Percentiles rank a stretch among this genome's conserved stretches.
Conservation (phyloP, 1,284 basidiomycete genomes). For the Flammula alnicola region DNA sequence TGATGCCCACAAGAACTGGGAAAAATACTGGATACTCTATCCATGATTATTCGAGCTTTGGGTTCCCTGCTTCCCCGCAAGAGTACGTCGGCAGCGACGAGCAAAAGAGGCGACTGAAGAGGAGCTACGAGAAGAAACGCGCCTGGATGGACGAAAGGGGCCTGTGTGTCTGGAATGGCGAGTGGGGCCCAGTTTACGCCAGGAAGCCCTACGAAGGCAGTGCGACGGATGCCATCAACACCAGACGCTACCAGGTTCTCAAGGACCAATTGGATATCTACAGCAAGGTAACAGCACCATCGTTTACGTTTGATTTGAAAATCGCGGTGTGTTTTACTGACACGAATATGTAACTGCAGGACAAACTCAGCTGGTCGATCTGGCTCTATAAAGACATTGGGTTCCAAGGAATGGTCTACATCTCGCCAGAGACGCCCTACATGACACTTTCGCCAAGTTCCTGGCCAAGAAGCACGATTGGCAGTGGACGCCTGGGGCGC, state of each 20-base stretch:
- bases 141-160: constrained; percentile 70
- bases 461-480: constrained; percentile 69
- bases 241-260: constrained; percentile 65
- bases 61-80: constrained; percentile 70
- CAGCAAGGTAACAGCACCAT: constrained; percentile 46
- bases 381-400: constrained; percentile 90
- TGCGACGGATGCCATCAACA: constrained; percentile 66
- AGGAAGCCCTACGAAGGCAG: constrained; percentile 61
- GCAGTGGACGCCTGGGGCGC: constrained; percentile 74
- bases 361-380: constrained; percentile 78
- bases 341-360: constrained; percentile 39
- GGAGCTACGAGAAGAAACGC: constrained; percentile 72
- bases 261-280: constrained; percentile 79
- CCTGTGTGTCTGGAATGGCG: constrained; percentile 76
- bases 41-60: constrained; percentile 74
- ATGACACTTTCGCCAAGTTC: constrained; percentile 65
- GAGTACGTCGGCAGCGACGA: constrained; percentile 55
- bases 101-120: constrained; percentile 55
- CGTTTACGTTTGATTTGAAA: not conserved
- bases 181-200: constrained; percentile 75
- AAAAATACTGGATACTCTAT: constrained; percentile 74
- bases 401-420: constrained; percentile 83
- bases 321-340: not conserved
- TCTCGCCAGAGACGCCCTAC: constrained; percentile 69
- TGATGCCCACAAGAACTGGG: constrained; percentile 57